Percentiles rank a stretch among this genome's conserved stretches.
Conservation (phyloP, 2,329 filamentous ascomycete genomes). For the Thelonectria discophora region DNA sequence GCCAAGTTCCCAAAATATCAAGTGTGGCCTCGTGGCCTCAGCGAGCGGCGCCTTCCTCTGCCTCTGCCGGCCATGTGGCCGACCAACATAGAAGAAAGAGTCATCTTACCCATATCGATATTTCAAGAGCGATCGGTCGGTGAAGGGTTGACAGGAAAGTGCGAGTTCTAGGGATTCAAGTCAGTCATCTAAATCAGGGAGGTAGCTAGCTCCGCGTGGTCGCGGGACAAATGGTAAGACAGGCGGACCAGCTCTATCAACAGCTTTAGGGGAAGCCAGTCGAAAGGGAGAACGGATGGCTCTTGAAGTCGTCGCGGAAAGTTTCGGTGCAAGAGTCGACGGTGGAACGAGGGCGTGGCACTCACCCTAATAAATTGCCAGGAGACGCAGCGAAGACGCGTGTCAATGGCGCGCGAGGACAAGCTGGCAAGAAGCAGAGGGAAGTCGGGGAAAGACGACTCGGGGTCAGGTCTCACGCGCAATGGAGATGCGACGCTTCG, state of each 20-base stretch:
- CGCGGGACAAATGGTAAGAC: slow-evolving; percentile 19
- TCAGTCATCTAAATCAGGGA: slow-evolving; percentile 41
- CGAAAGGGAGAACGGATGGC: slow-evolving; percentile 12
- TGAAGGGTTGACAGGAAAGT: slow-evolving; percentile 43
- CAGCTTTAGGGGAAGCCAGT: slow-evolving; percentile 12
- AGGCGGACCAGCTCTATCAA: slow-evolving; percentile 17
- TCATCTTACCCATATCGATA: slow-evolving; percentile 54
- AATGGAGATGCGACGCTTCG: slow-evolving; percentile 40
- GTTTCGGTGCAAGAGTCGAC: slow-evolving; percentile 23
- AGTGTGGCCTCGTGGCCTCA: slow-evolving; percentile 35
- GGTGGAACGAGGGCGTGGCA: slow-evolving; percentile 38
- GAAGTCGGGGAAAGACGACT: slow-evolving; percentile 32
- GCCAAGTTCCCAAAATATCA: slow-evolving; percentile 19
- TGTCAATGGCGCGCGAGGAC: slow-evolving; percentile 46
- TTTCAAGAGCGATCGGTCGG: slow-evolving; percentile 50
- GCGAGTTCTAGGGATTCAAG: slow-evolving; percentile 35
- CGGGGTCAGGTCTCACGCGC: slow-evolving; percentile 42
- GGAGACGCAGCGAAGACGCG: slow-evolving; percentile 48
- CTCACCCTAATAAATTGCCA: slow-evolving; percentile 41
- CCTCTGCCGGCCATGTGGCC: slow-evolving; percentile 41
- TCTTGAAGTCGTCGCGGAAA: slow-evolving; percentile 20
- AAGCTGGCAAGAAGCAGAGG: slow-evolving; percentile 41
- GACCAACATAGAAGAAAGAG: slow-evolving; percentile 45
- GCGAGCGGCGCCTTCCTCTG: slow-evolving; percentile 37
- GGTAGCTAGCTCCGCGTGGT: slow-evolving; percentile 34